These are phyloP conservation scores for Alternaria sp. DNA, from an alignment of 2,329 filamentous ascomycete species.

Conservation along the genomic window DNA sequence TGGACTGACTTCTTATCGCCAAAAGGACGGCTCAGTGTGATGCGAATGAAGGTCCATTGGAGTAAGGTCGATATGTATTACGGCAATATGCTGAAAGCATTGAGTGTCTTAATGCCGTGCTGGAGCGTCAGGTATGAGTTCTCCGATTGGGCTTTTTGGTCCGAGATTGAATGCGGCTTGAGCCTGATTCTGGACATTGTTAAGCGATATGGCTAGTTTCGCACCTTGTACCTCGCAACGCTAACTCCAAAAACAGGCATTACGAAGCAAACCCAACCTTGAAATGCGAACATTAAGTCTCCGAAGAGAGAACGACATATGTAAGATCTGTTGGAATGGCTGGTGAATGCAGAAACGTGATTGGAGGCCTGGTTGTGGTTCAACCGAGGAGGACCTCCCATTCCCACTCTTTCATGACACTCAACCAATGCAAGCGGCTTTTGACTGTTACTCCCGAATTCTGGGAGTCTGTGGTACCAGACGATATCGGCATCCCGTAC, in stretches of 20 bases:
- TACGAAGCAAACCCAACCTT: not conserved
- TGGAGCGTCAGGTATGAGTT: not conserved
- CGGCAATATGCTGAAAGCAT: not conserved
- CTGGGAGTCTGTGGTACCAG: conserved; percentile 47
- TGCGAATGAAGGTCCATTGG: not conserved
- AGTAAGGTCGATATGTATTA: not conserved
- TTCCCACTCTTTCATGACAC: conserved; percentile 74
- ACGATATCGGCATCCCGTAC: not conserved
- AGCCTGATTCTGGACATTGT: not conserved
- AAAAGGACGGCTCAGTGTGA: not conserved
- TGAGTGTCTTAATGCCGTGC: not conserved
- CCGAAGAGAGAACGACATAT: not conserved
- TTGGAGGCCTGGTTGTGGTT: not conserved
- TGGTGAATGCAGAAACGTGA: not conserved
- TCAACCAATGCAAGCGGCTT: conserved; percentile 71
- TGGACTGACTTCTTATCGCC: not conserved
- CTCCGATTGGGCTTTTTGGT: not conserved
- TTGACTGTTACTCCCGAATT: conserved; percentile 69
- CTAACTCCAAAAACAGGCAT: not conserved
- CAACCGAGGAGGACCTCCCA: conserved; percentile 60
- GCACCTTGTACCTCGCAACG: not conserved
- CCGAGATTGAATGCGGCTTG: not conserved
- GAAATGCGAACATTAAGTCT: not conserved
- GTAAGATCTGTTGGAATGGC: not conserved
- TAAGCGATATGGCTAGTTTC: not conserved